Conservation (phyloP, 148 eudicot species). For the Gaultheria prostrata region DNA sequence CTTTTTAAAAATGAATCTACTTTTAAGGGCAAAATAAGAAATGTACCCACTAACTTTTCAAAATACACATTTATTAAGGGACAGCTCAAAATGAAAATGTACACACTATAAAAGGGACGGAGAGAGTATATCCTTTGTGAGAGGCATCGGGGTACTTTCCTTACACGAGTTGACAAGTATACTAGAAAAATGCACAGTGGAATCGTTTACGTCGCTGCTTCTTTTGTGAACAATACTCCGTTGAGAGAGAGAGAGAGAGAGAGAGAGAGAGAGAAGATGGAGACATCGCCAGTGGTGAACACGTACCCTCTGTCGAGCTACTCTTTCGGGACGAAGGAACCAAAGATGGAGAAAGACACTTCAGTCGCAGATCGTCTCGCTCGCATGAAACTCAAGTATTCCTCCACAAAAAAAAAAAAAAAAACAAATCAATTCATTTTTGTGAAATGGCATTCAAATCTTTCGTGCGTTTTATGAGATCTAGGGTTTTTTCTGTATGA, state of each 20-base stretch:
- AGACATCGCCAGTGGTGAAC: slow-evolving; percentile 53
- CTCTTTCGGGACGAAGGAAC: slow-evolving; percentile 81
- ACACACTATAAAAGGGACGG: too few relatives aligned
- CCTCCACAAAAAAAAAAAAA: too few relatives aligned
- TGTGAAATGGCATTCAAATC: not conserved
- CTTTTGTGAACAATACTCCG: not conserved
- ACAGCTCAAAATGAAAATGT: too few relatives aligned
- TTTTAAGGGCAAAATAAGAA: too few relatives aligned
- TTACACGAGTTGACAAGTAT: not conserved
- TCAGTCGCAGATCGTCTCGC: slow-evolving; percentile 95
- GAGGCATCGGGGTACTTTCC: slow-evolving; percentile 3
- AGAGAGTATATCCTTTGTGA: too few relatives aligned
- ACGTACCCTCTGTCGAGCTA: slow-evolving; percentile 78
- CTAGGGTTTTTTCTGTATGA: not conserved
- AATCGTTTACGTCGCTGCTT: not conserved
- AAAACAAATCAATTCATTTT: not conserved
- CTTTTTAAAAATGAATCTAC: too few relatives aligned
- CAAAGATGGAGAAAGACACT: slow-evolving; percentile 86
- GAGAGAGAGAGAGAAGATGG: slow-evolving; percentile 29
- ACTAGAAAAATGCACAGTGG: too few relatives aligned
- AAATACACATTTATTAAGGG: too few relatives aligned
- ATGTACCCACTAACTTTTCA: too few relatives aligned
- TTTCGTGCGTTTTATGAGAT: not conserved
- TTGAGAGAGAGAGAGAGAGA: not conserved
- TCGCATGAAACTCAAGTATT: slow-evolving; percentile 84